Conservation (phyloP, 805 yeast species). For the Starmerella sirachaensis region DNA sequence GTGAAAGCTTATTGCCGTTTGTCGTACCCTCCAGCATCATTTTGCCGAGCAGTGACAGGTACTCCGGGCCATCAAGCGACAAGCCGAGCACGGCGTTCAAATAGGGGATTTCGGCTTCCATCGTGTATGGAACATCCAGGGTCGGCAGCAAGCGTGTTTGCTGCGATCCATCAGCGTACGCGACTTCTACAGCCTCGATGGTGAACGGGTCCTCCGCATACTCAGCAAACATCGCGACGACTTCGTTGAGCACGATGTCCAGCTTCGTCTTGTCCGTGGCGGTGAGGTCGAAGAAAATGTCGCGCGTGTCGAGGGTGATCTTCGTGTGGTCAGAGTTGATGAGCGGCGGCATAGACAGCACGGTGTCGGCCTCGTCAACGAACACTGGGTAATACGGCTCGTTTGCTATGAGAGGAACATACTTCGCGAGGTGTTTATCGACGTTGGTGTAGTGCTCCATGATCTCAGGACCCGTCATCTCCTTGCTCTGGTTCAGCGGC, state of each 20-base stretch:
- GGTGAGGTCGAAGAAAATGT: constrained; percentile 85
- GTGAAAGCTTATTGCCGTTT: constrained; percentile 38
- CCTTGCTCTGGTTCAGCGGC: constrained; percentile 34
- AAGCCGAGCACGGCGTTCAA: constrained; percentile 92
- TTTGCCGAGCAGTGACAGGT: constrained; percentile 53
- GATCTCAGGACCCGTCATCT: constrained; percentile 61
- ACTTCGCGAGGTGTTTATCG: constrained; percentile 83
- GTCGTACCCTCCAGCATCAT: constrained; percentile 68
- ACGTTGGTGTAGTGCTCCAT: constrained; percentile 75
- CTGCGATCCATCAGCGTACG: constrained; percentile 57
- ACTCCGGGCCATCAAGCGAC: constrained; percentile 53
- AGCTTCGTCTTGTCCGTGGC: constrained; percentile 93
- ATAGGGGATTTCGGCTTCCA: constrained; percentile 67
- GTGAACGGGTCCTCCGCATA: constrained; percentile 73
- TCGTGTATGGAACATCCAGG: constrained; percentile 44
- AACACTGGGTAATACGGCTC: constrained; percentile 87
- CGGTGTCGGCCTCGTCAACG: constrained; percentile 59
- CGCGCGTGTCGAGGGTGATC: constrained; percentile 69
- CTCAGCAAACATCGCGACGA: constrained; percentile 91
- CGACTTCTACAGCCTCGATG: constrained; percentile 79
- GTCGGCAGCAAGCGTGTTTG: constrained; percentile 59
- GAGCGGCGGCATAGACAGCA: constrained; percentile 92
- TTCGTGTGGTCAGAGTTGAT: constrained; percentile 88
- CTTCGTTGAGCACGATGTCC: constrained; percentile 79
- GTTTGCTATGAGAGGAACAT: constrained; percentile 73